Evolutionary conservation across 805 yeast genomes (phyloP).

Genomic region (Candida adriatica): DNA sequence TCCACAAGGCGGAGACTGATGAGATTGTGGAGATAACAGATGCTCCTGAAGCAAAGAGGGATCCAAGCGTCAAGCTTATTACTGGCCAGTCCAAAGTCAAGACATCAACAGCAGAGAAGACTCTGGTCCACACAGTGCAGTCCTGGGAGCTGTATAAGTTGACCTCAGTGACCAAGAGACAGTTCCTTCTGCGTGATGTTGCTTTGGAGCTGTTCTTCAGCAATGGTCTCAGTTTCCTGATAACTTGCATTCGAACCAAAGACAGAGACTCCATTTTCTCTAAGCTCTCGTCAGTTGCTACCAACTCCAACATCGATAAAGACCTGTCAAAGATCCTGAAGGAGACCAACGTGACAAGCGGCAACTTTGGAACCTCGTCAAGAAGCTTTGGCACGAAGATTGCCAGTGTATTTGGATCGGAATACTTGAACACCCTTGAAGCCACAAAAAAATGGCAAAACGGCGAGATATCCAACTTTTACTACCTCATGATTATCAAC

Average conservation of each 20-base stretch:
- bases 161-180: conserved; percentile 63
- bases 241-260: conserved; percentile 51
- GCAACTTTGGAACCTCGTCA: conserved; percentile 26
- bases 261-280: conserved; percentile 52
- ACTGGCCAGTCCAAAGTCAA: conserved; percentile 36
- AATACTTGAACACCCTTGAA: conserved; percentile 29
- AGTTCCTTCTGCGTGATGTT: conserved; percentile 70
- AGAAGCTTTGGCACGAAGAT: conserved; percentile 35
- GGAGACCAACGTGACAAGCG: conserved; percentile 33
- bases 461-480: conserved; percentile 79
- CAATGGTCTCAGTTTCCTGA: conserved; percentile 62
- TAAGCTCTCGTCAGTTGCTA: conserved; percentile 41
- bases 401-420: conserved; percentile 38
- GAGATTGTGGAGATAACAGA: conserved; percentile 61
- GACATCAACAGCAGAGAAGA: conserved; percentile 12
- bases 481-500: conserved; percentile 71
- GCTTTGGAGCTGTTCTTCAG: conserved; percentile 73
- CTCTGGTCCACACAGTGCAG: conserved; percentile 39
- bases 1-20: conserved; percentile 40
- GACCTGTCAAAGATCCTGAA: conserved; percentile 49
- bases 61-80: conserved; percentile 61
- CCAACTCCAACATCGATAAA: conserved; percentile 43
- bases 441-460: conserved; percentile 67
- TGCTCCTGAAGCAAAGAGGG: conserved; percentile 56
- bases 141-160: conserved; percentile 57